These are phyloP conservation scores for Prillingera fragicola DNA, from an alignment of 1,284 basidiomycete species.

Conservation along the genomic window DNA sequence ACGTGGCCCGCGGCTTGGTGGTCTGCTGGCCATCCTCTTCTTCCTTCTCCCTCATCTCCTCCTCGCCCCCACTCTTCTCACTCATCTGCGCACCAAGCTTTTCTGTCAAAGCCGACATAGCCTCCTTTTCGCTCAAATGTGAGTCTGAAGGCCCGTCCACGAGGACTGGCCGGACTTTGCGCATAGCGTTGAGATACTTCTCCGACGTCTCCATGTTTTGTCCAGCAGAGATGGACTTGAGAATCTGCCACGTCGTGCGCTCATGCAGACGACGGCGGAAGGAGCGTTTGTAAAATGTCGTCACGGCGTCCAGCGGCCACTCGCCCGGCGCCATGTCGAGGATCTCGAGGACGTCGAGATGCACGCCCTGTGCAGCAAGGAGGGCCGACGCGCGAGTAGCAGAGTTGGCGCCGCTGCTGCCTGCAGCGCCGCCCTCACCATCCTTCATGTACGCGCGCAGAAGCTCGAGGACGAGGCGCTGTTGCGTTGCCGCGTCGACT, in stretches of 20 bases:
- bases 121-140: too few relatives aligned
- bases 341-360: conserved; percentile 70
- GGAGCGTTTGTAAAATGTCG: conserved; percentile 70
- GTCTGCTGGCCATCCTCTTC: too few relatives aligned
- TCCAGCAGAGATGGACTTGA: conserved; percentile 44
- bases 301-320: conserved; percentile 67
- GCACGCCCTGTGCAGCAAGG: conserved; percentile 70
- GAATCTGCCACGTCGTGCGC: conserved; percentile 34
- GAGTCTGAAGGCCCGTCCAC: conserved; percentile 10
- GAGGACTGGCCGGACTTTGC: conserved; percentile 25
- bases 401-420: conserved; percentile 67
- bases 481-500: conserved; percentile 56
- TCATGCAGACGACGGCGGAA: conserved; percentile 69
- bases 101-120: conserved; percentile 17
- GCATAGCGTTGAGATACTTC: conserved; percentile 32
- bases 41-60: neutral
- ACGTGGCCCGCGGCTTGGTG: too few relatives aligned
- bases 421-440: too few relatives aligned
- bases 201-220: conserved; percentile 42
- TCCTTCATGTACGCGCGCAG: conserved; percentile 74
- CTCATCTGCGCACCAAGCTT: conserved; percentile 5
- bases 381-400: conserved; percentile 62
- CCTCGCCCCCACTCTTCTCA: conserved; percentile 1
- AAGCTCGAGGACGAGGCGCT: conserved; percentile 61
- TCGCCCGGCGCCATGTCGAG: conserved; percentile 63